A percentile compares a stretch with the other conserved stretches of the same genome.
These are phyloP conservation scores for Tylopilus balloui DNA, from an alignment of 768 basidiomycete species.

Conservation along the genomic window DNA sequence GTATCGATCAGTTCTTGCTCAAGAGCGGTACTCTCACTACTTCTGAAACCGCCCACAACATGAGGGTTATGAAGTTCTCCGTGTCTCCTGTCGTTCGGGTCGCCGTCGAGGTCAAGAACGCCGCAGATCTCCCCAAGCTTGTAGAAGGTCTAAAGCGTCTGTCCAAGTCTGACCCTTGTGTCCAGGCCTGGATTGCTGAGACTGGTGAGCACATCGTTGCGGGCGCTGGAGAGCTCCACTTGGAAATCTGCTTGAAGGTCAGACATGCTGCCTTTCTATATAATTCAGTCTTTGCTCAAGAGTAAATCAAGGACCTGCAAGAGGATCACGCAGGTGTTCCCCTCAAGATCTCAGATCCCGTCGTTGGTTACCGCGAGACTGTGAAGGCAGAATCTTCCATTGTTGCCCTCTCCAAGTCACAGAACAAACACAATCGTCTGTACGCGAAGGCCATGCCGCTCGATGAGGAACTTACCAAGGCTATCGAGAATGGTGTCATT, in stretches of 20 bases:
- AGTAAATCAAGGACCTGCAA: constrained; percentile 78
- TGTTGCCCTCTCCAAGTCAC: constrained; percentile 95
- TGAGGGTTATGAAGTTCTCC: constrained; percentile 99
- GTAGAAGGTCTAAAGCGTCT: constrained; percentile 99
- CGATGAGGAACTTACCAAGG: constrained; percentile 89
- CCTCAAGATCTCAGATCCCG: constrained; percentile 95
- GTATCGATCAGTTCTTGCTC: constrained; percentile 99
- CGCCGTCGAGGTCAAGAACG: constrained; percentile 99
- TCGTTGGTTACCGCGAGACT: constrained; percentile 97
- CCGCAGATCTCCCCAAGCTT: constrained; percentile 96
- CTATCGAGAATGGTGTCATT: constrained; percentile 85
- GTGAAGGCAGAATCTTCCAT: constrained; percentile 95
- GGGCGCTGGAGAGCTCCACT: constrained; percentile 97
- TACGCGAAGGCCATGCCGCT: constrained; percentile 91
- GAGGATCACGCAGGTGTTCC: constrained; percentile 99
- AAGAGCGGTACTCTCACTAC: constrained; percentile 98
- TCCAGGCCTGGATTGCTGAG: constrained; percentile 89
- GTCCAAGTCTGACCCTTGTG: constrained; percentile 99
- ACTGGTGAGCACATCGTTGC: constrained; percentile 98
- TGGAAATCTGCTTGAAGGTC: constrained; percentile 99
- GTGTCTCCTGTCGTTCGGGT: constrained; percentile 99
- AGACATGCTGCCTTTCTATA: constrained; percentile 6
- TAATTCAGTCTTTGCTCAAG: neutral
- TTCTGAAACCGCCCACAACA: constrained; percentile 99
- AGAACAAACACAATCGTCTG: constrained; percentile 99